Evolutionary conservation across 352 stramenopile genomes (phyloP).

Genomic region (Pythium guiyangense): DNA sequence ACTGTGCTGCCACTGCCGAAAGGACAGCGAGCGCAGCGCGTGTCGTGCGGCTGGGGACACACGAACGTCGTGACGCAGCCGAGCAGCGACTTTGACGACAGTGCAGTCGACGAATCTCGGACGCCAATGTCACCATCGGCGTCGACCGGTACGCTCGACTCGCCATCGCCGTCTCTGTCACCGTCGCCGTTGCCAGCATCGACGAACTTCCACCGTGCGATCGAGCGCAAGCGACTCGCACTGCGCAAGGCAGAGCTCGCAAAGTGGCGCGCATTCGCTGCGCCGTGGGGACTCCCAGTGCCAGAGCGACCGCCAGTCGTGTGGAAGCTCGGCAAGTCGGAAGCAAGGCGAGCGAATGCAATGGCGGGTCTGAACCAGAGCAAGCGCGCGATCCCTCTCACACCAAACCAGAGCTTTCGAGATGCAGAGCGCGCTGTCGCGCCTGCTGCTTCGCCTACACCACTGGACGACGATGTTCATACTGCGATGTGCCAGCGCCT

Average conservation of each 20-base stretch:
- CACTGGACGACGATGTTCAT: too few relatives aligned
- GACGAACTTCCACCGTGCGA: constrained; percentile 9
- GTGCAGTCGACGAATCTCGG: not conserved
- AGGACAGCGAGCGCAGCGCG: constrained; percentile 32
- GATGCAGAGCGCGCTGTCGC: too few relatives aligned
- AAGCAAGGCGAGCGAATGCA: not conserved
- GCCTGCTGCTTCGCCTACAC: too few relatives aligned
- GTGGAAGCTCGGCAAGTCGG: not conserved
- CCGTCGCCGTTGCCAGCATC: not conserved
- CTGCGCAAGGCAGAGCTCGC: constrained; percentile 5
- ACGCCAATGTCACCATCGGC: not conserved
- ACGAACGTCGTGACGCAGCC: constrained; percentile 53
- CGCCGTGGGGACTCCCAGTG: constrained; percentile 2
- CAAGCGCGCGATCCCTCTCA: too few relatives aligned
- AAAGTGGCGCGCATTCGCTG: constrained; percentile 4
- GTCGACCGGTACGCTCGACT: too few relatives aligned
- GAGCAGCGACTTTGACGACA: constrained; percentile 1
- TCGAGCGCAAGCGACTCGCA: constrained; percentile 11
- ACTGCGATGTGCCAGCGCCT: not conserved
- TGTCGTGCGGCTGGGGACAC: constrained; percentile 65
- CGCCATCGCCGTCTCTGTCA: not conserved
- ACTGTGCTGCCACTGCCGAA: constrained; percentile 25
- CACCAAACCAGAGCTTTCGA: too few relatives aligned
- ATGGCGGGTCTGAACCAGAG: not conserved
- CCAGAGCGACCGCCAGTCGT: not conserved